A percentile compares a stretch with the other conserved stretches of the same genome.
These are phyloP conservation scores for Candida michaelii DNA, from an alignment of 805 yeast species.

Conservation along the genomic window DNA sequence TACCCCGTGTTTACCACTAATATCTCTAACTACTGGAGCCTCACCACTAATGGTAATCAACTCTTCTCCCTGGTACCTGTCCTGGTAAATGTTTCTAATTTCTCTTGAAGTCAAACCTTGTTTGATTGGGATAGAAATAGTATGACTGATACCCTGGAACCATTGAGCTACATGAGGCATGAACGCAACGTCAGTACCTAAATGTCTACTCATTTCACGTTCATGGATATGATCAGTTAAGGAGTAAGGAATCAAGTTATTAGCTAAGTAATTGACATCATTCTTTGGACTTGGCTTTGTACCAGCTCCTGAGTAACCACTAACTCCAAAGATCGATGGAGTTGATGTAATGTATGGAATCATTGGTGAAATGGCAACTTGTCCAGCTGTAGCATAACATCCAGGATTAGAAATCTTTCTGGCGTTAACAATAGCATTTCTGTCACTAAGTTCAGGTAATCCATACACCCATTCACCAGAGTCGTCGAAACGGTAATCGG, in stretches of 20 bases:
- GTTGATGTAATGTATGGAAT: constrained; percentile 63
- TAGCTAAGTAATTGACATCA: constrained; percentile 67
- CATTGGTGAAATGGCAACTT: constrained; percentile 83
- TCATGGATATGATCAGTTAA: constrained; percentile 97
- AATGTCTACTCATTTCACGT: constrained; percentile 79
- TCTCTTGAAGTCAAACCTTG: constrained; percentile 72
- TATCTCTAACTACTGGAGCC: constrained; percentile 88
- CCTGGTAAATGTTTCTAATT: constrained; percentile 80
- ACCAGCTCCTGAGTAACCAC: constrained; percentile 99
- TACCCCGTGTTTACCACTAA: constrained; percentile 92
- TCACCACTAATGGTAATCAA: constrained; percentile 85
- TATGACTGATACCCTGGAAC: constrained; percentile 97
- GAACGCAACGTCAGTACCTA: constrained; percentile 81
- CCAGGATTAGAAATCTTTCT: constrained; percentile 93
- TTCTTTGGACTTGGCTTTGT: constrained; percentile 97
- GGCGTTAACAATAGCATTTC: constrained; percentile 66
- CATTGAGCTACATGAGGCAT: constrained; percentile 98
- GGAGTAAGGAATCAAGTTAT: constrained; percentile 92
- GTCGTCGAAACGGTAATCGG: constrained; percentile 92
- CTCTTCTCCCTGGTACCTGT: constrained; percentile 83
- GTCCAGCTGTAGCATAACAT: constrained; percentile 99
- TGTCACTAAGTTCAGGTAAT: constrained; percentile 82
- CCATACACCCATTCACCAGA: constrained; percentile 92
- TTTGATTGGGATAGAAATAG: constrained; percentile 86
- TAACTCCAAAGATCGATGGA: constrained; percentile 91